Evolutionary conservation across 83 land plant species (phyloP), one percentile per base, ranked within the genome.

Genomic region (Larix sibirica): DNA sequence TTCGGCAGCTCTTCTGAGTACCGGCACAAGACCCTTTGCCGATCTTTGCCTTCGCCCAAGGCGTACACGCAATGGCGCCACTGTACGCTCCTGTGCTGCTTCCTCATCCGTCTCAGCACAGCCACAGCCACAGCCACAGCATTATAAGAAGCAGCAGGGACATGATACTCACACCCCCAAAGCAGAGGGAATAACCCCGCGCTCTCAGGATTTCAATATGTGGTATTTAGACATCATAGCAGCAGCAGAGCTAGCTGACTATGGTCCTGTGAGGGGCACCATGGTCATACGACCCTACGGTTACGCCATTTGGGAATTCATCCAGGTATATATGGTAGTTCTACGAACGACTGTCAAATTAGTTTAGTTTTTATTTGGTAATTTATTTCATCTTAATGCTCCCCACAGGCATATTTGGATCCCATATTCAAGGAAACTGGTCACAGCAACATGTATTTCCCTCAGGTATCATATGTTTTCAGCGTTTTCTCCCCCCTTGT

Each of bases 251-350:
- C 95, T 97, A 14, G 98, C 99, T 10, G 98, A 95, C 85, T 96
- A 97, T 79, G 99, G 99, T 23, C 99, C 99, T 20, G 99, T 97
- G 14, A 88, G 99, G 3, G 99, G 99, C 20, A 97, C 99, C 81
- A 97, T 97, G 99, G 97, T 96, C 21, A 97, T 97, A 73, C 90
- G 99, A 18, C 99, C 99, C 23, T 97, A 97, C 56, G 99, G 96
- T n/a, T 97, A 97, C 80, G 97, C 99, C 73, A 97, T 97, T 69
- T 97, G 99, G 99, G 99, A 97, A 83, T 88, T 92, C 69, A 95
- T 97, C 56, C 99, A 97, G 92, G 94, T 92, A 0, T 50, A 50
- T 50, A 50, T 66, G 69, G 28, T 21, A 16, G 47, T 21, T 9
- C 13, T 73, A 21, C 80, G 16, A 54, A 16, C 4, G 18, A 14